A percentile compares a stretch with the other conserved stretches of the same genome.
These are phyloP conservation scores for Turritis glabra DNA, from an alignment of 345 rosid species.

Conservation along the genomic window DNA sequence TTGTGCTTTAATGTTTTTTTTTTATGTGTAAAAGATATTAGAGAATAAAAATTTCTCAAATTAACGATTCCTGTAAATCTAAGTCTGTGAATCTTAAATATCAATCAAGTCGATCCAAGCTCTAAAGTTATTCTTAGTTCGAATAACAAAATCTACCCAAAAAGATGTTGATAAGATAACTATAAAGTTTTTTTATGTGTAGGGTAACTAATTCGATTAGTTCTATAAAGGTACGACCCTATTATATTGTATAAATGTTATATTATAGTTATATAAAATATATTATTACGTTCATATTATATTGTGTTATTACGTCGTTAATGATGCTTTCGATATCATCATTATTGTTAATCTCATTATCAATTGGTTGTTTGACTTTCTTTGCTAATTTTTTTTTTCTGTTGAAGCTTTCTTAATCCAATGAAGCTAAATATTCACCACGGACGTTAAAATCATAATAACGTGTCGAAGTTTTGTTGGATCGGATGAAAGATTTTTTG, in stretches of 20 bases:
- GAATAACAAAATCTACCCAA: conserved; percentile 29
- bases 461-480: conserved; percentile 10
- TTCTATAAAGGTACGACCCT: conserved; percentile 17
- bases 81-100: conserved; percentile 8
- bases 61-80: conserved; percentile 1
- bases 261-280: neutral
- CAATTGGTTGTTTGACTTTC: conserved; percentile 29
- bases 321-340: conserved; percentile 27
- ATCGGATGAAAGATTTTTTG: neutral
- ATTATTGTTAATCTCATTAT: conserved; percentile 16
- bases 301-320: conserved; percentile 11
- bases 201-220: conserved; percentile 31
- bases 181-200: conserved; percentile 15
- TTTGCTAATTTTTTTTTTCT: neutral
- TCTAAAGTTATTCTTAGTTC: conserved; percentile 2
- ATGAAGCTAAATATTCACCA: conserved; percentile 3
- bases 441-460: neutral
- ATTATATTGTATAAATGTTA: conserved; percentile 7
- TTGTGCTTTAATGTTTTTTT: neutral
- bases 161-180: conserved; percentile 37
- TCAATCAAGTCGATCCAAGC: conserved; percentile 16
- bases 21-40: neutral
- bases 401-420: conserved; percentile 1
- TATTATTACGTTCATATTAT: conserved; percentile 19
- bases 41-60: neutral